Percentiles rank a stretch among this genome's conserved stretches.
phyloP scores from a whole-genome alignment of 2,329 filamentous ascomycete species.

The Ophiocordyceps unilateralis region DNA sequence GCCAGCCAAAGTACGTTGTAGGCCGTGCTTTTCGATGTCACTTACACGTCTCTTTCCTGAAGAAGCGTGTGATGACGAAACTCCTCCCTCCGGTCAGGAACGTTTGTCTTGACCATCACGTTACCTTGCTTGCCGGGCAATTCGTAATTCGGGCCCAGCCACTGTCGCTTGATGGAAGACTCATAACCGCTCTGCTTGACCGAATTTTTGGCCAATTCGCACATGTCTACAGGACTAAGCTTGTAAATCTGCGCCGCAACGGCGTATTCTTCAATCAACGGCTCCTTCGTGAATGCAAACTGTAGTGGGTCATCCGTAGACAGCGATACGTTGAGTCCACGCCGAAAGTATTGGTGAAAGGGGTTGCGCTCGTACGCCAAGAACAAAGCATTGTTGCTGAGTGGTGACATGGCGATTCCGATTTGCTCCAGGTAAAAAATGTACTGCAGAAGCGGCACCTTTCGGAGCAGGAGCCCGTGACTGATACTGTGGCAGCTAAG shows the following conservation, averaged over 20 bases:
- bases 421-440: slow-evolving; percentile 97
- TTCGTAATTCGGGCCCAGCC: slow-evolving; percentile 68
- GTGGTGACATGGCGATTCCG: slow-evolving; percentile 96
- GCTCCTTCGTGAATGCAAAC: slow-evolving; percentile 97
- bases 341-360: slow-evolving; percentile 87
- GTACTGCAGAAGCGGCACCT: slow-evolving; percentile 89
- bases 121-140: slow-evolving; percentile 72
- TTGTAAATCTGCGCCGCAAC: slow-evolving; percentile 98
- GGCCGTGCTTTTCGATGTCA: slow-evolving; percentile 4
- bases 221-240: slow-evolving; percentile 93
- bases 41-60: slow-evolving; percentile 73
- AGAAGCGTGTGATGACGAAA: slow-evolving; percentile 76
- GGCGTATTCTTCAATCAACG: slow-evolving; percentile 92
- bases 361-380: slow-evolving; percentile 93
- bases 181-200: slow-evolving; percentile 94
- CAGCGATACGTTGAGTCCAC: slow-evolving; percentile 85
- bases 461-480: slow-evolving; percentile 79
- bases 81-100: slow-evolving; percentile 79
- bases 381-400: slow-evolving; percentile 95
- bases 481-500: slow-evolving; percentile 94
- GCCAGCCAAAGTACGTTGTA: background rate
- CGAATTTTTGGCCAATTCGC: slow-evolving; percentile 89
- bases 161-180: slow-evolving; percentile 71
- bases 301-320: slow-evolving; percentile 95
- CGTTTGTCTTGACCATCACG: slow-evolving; percentile 87